Conservation (phyloP, 2,329 filamentous ascomycete species). For the Curvularia spicifera region DNA sequence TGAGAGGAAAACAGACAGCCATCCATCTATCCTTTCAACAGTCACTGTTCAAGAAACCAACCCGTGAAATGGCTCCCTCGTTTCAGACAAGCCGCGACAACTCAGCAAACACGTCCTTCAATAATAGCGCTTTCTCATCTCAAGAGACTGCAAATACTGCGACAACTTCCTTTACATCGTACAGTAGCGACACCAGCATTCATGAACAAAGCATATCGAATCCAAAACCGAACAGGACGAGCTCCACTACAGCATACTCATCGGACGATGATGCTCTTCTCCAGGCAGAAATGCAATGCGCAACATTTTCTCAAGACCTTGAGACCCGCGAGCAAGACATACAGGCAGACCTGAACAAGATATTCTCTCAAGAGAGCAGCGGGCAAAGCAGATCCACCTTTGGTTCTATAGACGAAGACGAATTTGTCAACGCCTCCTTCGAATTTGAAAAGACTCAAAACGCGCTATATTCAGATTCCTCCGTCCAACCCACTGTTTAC, state of each 20-base stretch:
- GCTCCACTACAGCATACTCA: constrained; percentile 30
- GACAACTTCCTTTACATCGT: constrained; percentile 37
- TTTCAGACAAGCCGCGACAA: constrained; percentile 20
- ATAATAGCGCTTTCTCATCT: constrained; percentile 29
- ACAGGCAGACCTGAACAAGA: constrained; percentile 7
- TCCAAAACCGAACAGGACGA: constrained; percentile 20
- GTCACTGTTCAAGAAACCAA: constrained; percentile 32
- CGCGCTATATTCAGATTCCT: background rate
- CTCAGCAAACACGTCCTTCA: constrained; percentile 33
- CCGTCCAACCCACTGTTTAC: too few relatives aligned
- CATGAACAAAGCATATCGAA: background rate
- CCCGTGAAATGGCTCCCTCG: constrained; percentile 29
- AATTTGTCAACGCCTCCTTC: constrained; percentile 20
- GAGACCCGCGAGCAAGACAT: constrained; percentile 11
- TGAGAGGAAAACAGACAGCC: constrained; percentile 31
- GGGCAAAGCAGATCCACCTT: constrained; percentile 33
- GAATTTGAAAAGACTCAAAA: constrained; percentile 19
- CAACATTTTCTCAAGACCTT: constrained; percentile 13
- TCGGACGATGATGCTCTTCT: constrained; percentile 27
- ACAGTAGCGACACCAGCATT: constrained; percentile 14
- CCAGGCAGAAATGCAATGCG: constrained; percentile 13
- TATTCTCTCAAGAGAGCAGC: constrained; percentile 20
- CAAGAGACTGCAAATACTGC: constrained; percentile 30
- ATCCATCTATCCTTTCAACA: constrained; percentile 1
- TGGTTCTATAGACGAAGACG: constrained; percentile 37